Base-by-base conservation (phyloP, 345 rosid species). In the Euclidium syriacum region DNA sequence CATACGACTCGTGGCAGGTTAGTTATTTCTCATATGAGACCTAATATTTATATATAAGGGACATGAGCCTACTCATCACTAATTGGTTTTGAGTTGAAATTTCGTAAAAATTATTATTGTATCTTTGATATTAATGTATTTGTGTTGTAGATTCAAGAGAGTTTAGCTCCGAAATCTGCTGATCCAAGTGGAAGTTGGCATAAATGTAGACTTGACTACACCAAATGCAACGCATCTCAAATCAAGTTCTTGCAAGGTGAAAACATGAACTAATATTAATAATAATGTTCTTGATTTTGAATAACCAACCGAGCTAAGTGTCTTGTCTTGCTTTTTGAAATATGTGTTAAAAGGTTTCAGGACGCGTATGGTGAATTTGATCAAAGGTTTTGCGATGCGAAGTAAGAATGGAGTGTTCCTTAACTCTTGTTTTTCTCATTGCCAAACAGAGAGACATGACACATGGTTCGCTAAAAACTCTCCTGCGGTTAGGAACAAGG, bases 1-100 rank as follows among this genome's bases (percentile, higher is more conserved):
- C 77, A 35, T 73, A 73, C 20, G 77, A 73, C 52, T 65, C 77
- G 1, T 73, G 77, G 77, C 77, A 73, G 77, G 77, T 65, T 35
- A 46, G 59, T 51, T 51, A 17, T n/a, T n/a, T 1, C 5, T 40
- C 32, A n/a, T n/a, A n/a, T n/a, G n/a, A n/a, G n/a, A n/a, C n/a
- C n/a, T n/a, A n/a, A n/a, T n/a, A n/a, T n/a, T n/a, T n/a, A n/a
- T n/a, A n/a, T n/a, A n/a, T n/a, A n/a, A n/a, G n/a, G n/a, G n/a
- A n/a, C n/a, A n/a, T n/a, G n/a, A n/a, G n/a, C n/a, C n/a, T n/a
- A n/a, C n/a, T n/a, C n/a, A n/a, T n/a, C n/a, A n/a, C n/a, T n/a
- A n/a, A n/a, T n/a, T n/a, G n/a, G 0, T 35, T 25, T 26, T n/a
- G n/a, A n/a, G 10, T n/a, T n/a, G n/a, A n/a, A n/a, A n/a, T n/a